Percentiles rank a stretch among this genome's conserved stretches.
Evolutionary conservation across 2,329 filamentous ascomycete genomes (phyloP).

Genomic region (Emmonsiellopsis sp.): DNA sequence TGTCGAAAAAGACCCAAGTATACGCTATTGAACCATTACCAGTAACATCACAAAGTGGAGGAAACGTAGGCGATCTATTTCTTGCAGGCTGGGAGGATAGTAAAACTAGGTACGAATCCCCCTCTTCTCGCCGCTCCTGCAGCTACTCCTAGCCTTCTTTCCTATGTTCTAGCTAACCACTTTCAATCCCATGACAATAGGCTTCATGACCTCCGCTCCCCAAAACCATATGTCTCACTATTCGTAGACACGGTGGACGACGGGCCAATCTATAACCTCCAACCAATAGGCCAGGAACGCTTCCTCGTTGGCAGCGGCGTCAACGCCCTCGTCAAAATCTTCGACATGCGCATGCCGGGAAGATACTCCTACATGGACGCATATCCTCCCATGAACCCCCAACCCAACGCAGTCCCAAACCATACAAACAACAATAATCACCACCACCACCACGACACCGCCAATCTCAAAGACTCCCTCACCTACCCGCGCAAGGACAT

Average conservation of each 20-base stretch:
- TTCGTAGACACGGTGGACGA: conserved; percentile 50
- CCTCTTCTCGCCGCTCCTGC: neutral
- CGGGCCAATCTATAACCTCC: conserved; percentile 50
- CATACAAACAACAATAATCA: neutral
- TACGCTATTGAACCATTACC: conserved; percentile 29
- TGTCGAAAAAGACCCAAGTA: conserved; percentile 18
- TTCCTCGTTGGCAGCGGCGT: conserved; percentile 49
- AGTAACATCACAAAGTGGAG: conserved; percentile 13
- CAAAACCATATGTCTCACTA: conserved; percentile 35
- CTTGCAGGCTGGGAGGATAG: conserved; percentile 53
- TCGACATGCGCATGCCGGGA: conserved; percentile 45
- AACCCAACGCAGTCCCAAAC: conserved; percentile 1
- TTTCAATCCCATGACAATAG: conserved; percentile 18
- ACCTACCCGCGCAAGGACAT: conserved; percentile 23
- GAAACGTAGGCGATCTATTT: conserved; percentile 41
- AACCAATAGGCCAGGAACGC: conserved; percentile 46
- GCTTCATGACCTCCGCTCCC: conserved; percentile 52
- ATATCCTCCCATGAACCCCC: conserved; percentile 6
- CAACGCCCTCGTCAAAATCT: conserved; percentile 52
- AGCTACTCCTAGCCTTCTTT: neutral
- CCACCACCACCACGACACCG: neutral
- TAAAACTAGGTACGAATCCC: conserved; percentile 29
- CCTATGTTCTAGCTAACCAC: neutral
- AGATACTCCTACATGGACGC: conserved; percentile 25
- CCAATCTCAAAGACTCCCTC: conserved; percentile 4